These are phyloP conservation scores for Saturnispora gosingensis DNA, from an alignment of 805 yeast genomes.

Conservation along the genomic window DNA sequence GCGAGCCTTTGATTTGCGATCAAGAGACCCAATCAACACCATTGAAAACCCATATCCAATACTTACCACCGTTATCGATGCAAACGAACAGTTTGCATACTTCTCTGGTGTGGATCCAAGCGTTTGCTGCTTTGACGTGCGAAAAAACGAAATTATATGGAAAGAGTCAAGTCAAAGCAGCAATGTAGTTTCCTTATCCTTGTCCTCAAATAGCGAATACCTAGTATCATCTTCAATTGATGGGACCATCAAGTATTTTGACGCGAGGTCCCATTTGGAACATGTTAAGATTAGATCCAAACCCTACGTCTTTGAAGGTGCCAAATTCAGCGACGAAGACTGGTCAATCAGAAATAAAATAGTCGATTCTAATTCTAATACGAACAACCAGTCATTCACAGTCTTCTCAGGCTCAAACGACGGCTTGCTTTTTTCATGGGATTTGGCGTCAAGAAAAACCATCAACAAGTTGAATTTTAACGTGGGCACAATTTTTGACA, in stretches of 20 bases:
- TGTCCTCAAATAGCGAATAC: constrained; percentile 33
- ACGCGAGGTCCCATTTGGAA: constrained; percentile 31
- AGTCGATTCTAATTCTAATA: constrained; percentile 27
- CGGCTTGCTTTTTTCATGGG: constrained; percentile 51
- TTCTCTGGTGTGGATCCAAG: constrained; percentile 63
- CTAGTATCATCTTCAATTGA: constrained; percentile 47
- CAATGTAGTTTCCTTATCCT: constrained; percentile 45
- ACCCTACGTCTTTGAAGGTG: constrained; percentile 47
- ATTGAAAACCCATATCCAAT: constrained; percentile 39
- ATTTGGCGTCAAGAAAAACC: constrained; percentile 39
- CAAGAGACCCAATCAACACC: constrained; percentile 32
- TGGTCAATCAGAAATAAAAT: constrained; percentile 40
- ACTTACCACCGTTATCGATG: constrained; percentile 36
- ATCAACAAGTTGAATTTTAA: constrained; percentile 50
- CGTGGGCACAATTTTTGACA: constrained; percentile 49
- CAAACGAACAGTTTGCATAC: constrained; percentile 36
- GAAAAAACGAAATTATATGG: constrained; percentile 39
- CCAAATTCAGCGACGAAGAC: constrained; percentile 44
- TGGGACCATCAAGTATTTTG: constrained; percentile 48
- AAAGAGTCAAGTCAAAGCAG: constrained; percentile 36
- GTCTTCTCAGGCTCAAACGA: constrained; percentile 57
- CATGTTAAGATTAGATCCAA: constrained; percentile 30
- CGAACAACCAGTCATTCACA: constrained; percentile 20
- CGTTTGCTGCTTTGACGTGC: constrained; percentile 49
- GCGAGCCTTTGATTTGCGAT: constrained; percentile 56